Percentiles rank a stretch among this genome's conserved stretches.
These are phyloP conservation scores for Fusarium sp. DNA, from an alignment of 2,329 filamentous ascomycete species.

Conservation along the genomic window DNA sequence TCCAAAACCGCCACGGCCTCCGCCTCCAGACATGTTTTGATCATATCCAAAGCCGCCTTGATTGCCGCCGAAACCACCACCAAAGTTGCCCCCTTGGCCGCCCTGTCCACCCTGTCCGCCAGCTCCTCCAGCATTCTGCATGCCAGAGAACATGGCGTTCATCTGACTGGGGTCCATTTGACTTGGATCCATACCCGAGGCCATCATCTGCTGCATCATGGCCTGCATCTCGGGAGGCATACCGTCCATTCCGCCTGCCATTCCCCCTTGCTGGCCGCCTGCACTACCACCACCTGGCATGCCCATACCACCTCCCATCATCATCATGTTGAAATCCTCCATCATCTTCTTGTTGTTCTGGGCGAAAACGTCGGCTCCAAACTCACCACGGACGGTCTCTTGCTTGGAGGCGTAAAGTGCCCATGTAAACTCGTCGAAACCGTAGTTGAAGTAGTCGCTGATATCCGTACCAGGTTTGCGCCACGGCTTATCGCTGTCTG, in stretches of 20 bases:
- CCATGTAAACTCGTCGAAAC: conserved; percentile 99
- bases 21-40: conserved; percentile 61
- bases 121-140: conserved; percentile 65
- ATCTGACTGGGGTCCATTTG: conserved; percentile 75
- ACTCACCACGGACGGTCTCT: conserved; percentile 82
- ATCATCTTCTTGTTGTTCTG: conserved; percentile 84
- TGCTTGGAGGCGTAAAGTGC: conserved; percentile 94
- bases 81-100: conserved; percentile 67
- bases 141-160: conserved; percentile 72
- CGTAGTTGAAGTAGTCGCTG: conserved; percentile 99
- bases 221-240: conserved; percentile 77
- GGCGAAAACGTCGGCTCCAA: conserved; percentile 75
- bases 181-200: conserved; percentile 74
- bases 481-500: conserved; percentile 93
- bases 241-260: conserved; percentile 71
- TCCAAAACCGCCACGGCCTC: conserved; percentile 55
- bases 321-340: conserved; percentile 77
- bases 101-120: conserved; percentile 61
- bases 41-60: conserved; percentile 69
- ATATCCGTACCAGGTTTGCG: conserved; percentile 93
- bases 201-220: conserved; percentile 81
- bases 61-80: conserved; percentile 67
- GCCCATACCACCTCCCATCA: conserved; percentile 72
- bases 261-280: conserved; percentile 55
- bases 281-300: conserved; percentile 58